Percentiles rank a stretch among this genome's conserved stretches.
phyloP scores from a whole-genome alignment of 768 basidiomycete species.

The Suillus clintonianus region DNA sequence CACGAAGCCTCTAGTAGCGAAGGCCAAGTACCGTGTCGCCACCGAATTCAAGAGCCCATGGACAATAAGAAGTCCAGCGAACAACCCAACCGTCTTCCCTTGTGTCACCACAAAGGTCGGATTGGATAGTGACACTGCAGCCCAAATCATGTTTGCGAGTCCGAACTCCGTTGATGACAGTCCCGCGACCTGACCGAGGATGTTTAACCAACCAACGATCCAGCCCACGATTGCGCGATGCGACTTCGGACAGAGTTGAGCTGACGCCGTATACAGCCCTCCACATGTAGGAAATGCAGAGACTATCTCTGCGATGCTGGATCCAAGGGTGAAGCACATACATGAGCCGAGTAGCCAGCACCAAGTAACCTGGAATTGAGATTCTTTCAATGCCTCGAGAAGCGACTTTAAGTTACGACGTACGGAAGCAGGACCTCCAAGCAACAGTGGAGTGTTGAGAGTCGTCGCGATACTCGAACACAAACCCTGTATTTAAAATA shows the following conservation, averaged over 20 bases:
- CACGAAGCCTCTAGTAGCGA: conserved; percentile 74
- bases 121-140: conserved; percentile 48
- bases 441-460: conserved; percentile 70
- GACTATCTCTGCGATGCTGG: conserved; percentile 76
- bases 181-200: conserved; percentile 83
- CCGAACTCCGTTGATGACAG: conserved; percentile 87
- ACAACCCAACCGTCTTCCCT: conserved; percentile 80
- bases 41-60: conserved; percentile 74
- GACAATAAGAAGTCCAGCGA: conserved; percentile 70
- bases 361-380: conserved; percentile 52
- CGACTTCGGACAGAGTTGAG: conserved; percentile 61
- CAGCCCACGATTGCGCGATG: conserved; percentile 72
- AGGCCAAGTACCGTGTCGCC: conserved; percentile 73
- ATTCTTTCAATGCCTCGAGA: background rate
- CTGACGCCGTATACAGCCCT: conserved; percentile 79
- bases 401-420: conserved; percentile 15
- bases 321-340: conserved; percentile 75
- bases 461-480: conserved; percentile 79
- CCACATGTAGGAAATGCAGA: conserved; percentile 77
- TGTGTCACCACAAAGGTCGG: conserved; percentile 18
- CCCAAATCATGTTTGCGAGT: conserved; percentile 75
- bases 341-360: conserved; percentile 73
- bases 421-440: conserved; percentile 72
- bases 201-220: conserved; percentile 84
- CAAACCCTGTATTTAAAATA: conserved; percentile 47